Evolutionary conservation across 768 basidiomycete species (phyloP).

Genomic region (Lactarius hengduanensis): DNA sequence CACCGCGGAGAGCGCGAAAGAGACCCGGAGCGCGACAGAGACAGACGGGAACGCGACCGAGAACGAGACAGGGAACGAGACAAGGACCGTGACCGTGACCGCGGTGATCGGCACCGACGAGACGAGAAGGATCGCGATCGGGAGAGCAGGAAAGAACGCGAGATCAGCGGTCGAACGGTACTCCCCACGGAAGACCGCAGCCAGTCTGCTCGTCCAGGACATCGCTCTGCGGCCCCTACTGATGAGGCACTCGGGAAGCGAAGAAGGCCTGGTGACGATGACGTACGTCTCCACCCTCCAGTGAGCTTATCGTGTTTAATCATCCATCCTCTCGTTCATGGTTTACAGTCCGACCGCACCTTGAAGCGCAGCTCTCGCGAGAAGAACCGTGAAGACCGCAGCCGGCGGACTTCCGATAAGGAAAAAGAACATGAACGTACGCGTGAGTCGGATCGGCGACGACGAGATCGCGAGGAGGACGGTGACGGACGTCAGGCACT

Average conservation of each 20-base stretch:
- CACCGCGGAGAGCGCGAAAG: constrained; percentile 34
- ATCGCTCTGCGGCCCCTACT: constrained; percentile 45
- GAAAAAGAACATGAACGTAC: constrained; percentile 59
- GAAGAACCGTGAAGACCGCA: constrained; percentile 71
- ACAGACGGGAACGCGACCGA: constrained; percentile 32
- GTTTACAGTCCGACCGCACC: constrained; percentile 60
- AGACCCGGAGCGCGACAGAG: constrained; percentile 33
- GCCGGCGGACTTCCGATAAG: constrained; percentile 64
- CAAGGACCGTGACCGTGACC: constrained; percentile 32
- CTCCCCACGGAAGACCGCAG: constrained; percentile 52
- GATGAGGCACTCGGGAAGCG: constrained; percentile 77
- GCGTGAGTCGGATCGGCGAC: constrained; percentile 66
- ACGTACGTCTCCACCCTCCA: constrained; percentile 48
- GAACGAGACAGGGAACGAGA: constrained; percentile 33
- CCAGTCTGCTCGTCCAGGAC: constrained; percentile 55
- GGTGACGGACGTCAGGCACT: constrained; percentile 46
- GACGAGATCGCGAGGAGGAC: constrained; percentile 62
- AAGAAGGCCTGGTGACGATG: constrained; percentile 66
- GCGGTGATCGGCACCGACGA: constrained; percentile 33
- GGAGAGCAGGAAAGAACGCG: constrained; percentile 61
- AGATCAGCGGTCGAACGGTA: constrained; percentile 39
- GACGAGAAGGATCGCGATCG: constrained; percentile 59
- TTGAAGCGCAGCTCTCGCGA: constrained; percentile 83
- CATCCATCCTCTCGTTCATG: background rate
- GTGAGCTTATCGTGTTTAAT: background rate